Conservation (phyloP, 257 asterid genomes). For the Vinca minor region DNA sequence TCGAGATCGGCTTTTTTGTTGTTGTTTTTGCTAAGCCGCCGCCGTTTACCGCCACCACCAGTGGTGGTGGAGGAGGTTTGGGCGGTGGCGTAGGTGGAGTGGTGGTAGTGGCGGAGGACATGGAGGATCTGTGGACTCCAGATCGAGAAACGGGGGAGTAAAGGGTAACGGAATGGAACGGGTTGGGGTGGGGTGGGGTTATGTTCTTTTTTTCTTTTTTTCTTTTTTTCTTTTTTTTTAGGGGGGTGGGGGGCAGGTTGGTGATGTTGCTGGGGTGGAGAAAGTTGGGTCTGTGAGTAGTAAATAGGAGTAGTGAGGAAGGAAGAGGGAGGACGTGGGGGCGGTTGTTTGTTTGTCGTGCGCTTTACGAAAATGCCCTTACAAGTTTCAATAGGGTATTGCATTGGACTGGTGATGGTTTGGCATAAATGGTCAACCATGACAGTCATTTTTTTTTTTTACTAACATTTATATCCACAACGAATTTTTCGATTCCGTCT, state of each 20-base stretch:
- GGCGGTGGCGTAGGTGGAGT: conserved; percentile 10
- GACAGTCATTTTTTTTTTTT: too few species aligned
- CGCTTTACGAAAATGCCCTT: too few species aligned
- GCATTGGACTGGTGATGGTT: too few species aligned
- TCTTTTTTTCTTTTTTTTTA: too few species aligned
- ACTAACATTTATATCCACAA: too few species aligned
- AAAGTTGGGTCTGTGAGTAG: neutral
- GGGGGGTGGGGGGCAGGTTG: neutral
- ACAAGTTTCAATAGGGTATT: too few species aligned
- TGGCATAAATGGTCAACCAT: too few species aligned
- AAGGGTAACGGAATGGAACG: too few species aligned
- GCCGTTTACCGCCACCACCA: neutral
- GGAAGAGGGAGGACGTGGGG: neutral
- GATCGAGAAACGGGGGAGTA: neutral
- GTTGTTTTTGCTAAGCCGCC: neutral
- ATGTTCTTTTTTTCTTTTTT: too few species aligned
- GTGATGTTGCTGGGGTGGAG: neutral
- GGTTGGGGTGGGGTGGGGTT: too few species aligned
- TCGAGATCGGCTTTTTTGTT: conserved; percentile 18
- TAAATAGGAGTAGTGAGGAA: neutral
- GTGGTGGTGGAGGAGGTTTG: neutral
- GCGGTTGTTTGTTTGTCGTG: too few species aligned
- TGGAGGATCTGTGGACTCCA: conserved; percentile 12
- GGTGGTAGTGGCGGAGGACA: conserved; percentile 7
- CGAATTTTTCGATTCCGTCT: too few species aligned